Base-by-base conservation (phyloP, 345 rosid genomes). In the Eutrema japonicum region DNA sequence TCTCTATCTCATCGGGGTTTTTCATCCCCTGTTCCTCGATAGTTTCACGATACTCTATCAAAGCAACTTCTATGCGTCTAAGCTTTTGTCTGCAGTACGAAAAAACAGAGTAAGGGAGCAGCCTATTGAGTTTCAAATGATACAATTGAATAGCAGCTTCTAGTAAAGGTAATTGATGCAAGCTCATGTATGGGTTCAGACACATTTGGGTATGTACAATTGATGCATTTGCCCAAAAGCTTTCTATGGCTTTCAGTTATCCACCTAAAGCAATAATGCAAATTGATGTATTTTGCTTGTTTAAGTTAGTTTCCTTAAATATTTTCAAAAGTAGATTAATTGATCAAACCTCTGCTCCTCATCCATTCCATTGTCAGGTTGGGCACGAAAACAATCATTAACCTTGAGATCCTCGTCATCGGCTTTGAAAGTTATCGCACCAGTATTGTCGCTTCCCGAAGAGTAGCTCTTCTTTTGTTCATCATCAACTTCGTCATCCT, bases 21-120 rank as follows among this genome's bases (percentile, higher is more conserved):
- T 84, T 90, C 43, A 84, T 80, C 66, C 97, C 99, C 42, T 83
- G 88, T 66, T 96, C 99, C 80, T 96, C 98, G 0, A 95, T 90
- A 66, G 91, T 84, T 85, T 95, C 99, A 37, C 98, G 94, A 72
- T 92, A 95, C 71, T 92, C 99, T 67, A 95, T 95, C 84, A 92
- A 77, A 78, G 91, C 89, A 74, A 87, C 99, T 81, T 95, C 99
- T 54, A 95, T 74, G 36, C 92, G 88, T 82, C 98, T 89, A 81
- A 85, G 74, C 83, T 89, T 96, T 75, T 90, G 91, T 63, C 99
- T 96, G 90, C 73, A 68, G 55, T 52, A 57, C 64, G 13, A 41
- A 71, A 35, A 48, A 33, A 36, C 63, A 53, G 71, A 50, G 71
- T 55, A 30, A 73, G 59, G 9, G 16, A 57, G 33, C 33, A 63